A percentile compares a stretch with the other conserved stretches of the same genome.
These are phyloP conservation scores for Boeremia lycopersici DNA, from an alignment of 2,329 filamentous ascomycete genomes.

Conservation along the genomic window DNA sequence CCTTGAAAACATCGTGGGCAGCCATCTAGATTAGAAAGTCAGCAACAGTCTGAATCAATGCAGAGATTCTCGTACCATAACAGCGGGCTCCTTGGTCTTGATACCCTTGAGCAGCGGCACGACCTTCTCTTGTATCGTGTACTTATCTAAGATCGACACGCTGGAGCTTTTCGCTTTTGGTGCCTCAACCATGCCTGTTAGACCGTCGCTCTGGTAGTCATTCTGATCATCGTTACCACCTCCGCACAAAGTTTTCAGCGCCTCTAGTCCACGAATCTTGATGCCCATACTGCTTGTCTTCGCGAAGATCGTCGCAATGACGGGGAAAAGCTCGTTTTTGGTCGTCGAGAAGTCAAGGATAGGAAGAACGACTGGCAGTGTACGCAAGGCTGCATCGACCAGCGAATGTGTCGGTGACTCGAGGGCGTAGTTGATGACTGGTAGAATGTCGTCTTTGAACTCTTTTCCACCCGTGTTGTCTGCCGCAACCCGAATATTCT, in stretches of 20 bases:
- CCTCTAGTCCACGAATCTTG: constrained; percentile 89
- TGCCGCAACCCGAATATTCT: constrained; percentile 77
- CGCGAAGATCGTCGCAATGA: constrained; percentile 87
- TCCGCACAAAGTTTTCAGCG: constrained; percentile 87
- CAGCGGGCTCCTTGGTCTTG: constrained; percentile 96
- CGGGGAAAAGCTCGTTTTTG: constrained; percentile 94
- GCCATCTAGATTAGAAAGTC: constrained; percentile 64
- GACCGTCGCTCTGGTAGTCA: constrained; percentile 64
- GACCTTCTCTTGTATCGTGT: constrained; percentile 97
- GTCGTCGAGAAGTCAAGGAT: constrained; percentile 95
- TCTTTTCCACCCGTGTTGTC: constrained; percentile 87
- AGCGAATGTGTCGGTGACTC: constrained; percentile 89
- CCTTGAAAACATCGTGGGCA: constrained; percentile 79
- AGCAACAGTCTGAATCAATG: background rate
- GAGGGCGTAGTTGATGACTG: constrained; percentile 80
- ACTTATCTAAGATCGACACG: constrained; percentile 89
- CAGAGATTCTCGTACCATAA: constrained; percentile 66
- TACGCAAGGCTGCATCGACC: constrained; percentile 82
- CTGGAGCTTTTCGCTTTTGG: constrained; percentile 67
- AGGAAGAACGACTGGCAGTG: constrained; percentile 79
- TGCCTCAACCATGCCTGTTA: constrained; percentile 69
- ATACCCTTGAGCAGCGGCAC: constrained; percentile 88
- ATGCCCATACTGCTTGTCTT: constrained; percentile 93
- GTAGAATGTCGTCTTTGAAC: constrained; percentile 93
- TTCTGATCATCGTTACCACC: constrained; percentile 59